phyloP scores from a whole-genome alignment of 495 filamentous ascomycete genomes.

The Bacidia rubella region DNA sequence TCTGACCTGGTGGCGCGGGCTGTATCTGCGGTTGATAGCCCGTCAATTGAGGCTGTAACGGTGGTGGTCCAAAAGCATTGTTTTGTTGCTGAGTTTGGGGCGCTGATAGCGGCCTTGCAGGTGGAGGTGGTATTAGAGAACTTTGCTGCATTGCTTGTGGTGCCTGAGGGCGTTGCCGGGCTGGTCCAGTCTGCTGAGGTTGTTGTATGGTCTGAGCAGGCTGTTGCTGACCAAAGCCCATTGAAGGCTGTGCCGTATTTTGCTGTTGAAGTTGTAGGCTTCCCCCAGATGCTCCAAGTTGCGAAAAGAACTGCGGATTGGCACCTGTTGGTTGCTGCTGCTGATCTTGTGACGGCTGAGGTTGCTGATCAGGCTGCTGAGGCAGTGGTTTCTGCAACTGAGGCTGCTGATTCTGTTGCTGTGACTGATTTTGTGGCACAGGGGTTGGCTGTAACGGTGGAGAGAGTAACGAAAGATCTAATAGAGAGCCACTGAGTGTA shows the following conservation, averaged over 20 bases:
- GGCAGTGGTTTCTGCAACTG: slow-evolving; percentile 31
- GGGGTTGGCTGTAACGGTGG: slow-evolving; percentile 64
- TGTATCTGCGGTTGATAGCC: slow-evolving; percentile 41
- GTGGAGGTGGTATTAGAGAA: slow-evolving; percentile 67
- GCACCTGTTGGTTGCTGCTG: slow-evolving; percentile 32
- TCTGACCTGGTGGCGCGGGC: slow-evolving; percentile 61
- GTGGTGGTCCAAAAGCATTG: slow-evolving; percentile 56
- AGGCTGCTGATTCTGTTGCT: slow-evolving; percentile 30
- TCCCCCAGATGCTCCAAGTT: slow-evolving; percentile 27
- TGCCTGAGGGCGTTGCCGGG: slow-evolving; percentile 61
- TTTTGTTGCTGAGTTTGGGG: slow-evolving; percentile 67
- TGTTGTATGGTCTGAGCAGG: slow-evolving; percentile 17
- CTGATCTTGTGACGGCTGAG: slow-evolving; percentile 25
- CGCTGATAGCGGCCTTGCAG: slow-evolving; percentile 72
- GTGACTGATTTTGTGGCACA: slow-evolving; percentile 34
- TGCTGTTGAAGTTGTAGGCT: slow-evolving; percentile 14
- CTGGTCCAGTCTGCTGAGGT: slow-evolving; percentile 26
- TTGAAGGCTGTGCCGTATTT: slow-evolving; percentile 17
- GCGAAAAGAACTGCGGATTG: slow-evolving; percentile 31
- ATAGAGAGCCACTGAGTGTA: slow-evolving; percentile 55
- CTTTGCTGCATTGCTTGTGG: slow-evolving; percentile 49
- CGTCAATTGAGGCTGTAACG: slow-evolving; percentile 76
- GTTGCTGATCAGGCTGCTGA: slow-evolving; percentile 37
- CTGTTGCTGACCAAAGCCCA: slow-evolving; percentile 6
- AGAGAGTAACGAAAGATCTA: slow-evolving; percentile 64